phyloP scores from a whole-genome alignment of 495 filamentous ascomycete species.

The Massariosphaeria phaeospora region DNA sequence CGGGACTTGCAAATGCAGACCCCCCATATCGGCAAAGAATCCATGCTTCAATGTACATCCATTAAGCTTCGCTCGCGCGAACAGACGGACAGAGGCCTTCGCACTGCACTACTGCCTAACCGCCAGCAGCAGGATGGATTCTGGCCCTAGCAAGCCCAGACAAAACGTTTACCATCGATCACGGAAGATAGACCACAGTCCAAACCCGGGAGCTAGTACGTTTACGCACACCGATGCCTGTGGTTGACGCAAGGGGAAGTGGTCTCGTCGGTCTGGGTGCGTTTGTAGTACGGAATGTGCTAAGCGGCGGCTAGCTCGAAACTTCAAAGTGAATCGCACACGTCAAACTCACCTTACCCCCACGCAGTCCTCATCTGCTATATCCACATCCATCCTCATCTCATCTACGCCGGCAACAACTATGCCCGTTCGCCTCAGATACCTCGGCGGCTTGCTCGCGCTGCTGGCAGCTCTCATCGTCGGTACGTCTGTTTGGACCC shows the following conservation, averaged over 20 bases:
- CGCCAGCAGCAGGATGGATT: slow-evolving; percentile 38
- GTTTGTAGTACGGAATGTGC: no score
- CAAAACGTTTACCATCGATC: slow-evolving; percentile 35
- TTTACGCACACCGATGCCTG: slow-evolving; percentile 28
- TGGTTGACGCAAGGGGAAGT: slow-evolving; percentile 16
- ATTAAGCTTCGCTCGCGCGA: neutral
- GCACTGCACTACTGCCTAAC: slow-evolving; percentile 41
- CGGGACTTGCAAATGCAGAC: slow-evolving; percentile 26
- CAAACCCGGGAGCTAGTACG: slow-evolving; percentile 8
- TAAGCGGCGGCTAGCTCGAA: no score
- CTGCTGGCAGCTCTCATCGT: no score
- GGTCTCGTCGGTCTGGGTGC: no score
- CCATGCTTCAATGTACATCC: slow-evolving; percentile 37
- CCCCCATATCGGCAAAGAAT: slow-evolving; percentile 43
- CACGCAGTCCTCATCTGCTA: no score
- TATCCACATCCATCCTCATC: no score
- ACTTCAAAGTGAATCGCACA: no score
- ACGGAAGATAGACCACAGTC: slow-evolving; percentile 12
- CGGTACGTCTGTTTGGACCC: no score
- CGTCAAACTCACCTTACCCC: no score
- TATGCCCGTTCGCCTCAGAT: no score
- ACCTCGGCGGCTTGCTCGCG: no score
- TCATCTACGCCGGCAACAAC: no score
- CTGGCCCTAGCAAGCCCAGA: slow-evolving; percentile 38
- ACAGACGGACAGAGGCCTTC: slow-evolving; percentile 32